Evolutionary conservation across 495 filamentous ascomycete genomes (phyloP), one percentile per base, ranked within the genome.

Genomic region (Penicillium cinerascens): DNA sequence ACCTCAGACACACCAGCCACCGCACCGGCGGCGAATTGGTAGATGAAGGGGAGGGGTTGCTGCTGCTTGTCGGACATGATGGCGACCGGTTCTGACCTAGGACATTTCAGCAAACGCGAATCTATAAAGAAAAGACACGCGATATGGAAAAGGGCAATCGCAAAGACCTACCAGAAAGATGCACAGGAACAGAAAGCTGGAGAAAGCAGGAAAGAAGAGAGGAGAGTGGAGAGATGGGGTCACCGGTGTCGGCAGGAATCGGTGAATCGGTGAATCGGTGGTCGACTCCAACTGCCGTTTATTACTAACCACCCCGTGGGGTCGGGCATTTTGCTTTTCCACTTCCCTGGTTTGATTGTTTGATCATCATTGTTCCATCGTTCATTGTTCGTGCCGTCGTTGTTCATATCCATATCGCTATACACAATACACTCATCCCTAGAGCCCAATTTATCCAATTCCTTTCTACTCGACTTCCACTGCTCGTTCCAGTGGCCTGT

Each of bases 1-100:
- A 88, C 89, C 81, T 96, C 91, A 55, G 89, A 93, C 44, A 96
- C 89, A 78, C 91, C 91, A 60, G 91, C 91, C 59, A 96, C 84
- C 55, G 91, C 91, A 82, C 88, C 88, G 51, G 89, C 89, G 54
- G 82, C 82, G 73, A 93, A 92, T 74, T 92, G 88, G 80, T 91
- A 93, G 42, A 82, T 70, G 71, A 93, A 93, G 43, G 88, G 87
- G 51, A 93, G 79, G 35, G 89, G 87, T 68, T 89, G 82, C 47
- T 69, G 69, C 40, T 52, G 51, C 53, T 56, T 57, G 39, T 85
- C 81, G 41, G 74, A 78, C 86, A 88, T 88, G 48, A 58, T 83
- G 66, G 61, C 44, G 51, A 51, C 45, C 47, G 39, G 49, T 25
- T 33, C 36, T 50, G 52, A 49, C 42, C 52, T 60, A 50, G 42